These are phyloP conservation scores for Starmera pachycereana DNA, from an alignment of 805 yeast genomes.

Conservation along the genomic window DNA sequence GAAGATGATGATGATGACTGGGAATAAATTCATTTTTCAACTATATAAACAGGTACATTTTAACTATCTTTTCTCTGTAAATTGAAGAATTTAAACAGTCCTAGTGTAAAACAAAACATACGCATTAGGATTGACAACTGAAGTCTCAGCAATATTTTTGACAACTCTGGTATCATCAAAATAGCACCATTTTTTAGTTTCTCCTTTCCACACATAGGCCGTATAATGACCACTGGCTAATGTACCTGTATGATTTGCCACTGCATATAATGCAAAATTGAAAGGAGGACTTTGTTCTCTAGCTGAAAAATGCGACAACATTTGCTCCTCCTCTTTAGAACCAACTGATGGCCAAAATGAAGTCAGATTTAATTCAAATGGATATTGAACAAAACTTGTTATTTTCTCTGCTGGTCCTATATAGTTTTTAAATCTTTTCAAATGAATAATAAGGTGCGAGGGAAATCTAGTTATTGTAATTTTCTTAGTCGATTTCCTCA, in stretches of 20 bases:
- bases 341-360: no score
- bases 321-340: no score
- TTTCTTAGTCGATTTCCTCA: no score
- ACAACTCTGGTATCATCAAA: constrained; percentile 74
- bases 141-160: constrained; percentile 34
- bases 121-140: constrained; percentile 64
- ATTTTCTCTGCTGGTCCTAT: no score
- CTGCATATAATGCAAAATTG: constrained; percentile 65
- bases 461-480: no score
- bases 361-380: no score
- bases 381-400: no score
- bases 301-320: no score
- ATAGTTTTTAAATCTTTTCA: no score
- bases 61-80: background rate
- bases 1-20: constrained; percentile 53
- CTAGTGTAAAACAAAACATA: constrained; percentile 74
- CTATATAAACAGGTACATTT: background rate
- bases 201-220: constrained; percentile 59
- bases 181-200: constrained; percentile 51
- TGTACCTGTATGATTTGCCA: constrained; percentile 77
- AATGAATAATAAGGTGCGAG: no score
- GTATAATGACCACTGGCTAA: constrained; percentile 87
- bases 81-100: background rate
- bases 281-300: constrained; percentile 81
- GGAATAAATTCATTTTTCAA: constrained; percentile 29